phyloP scores from a whole-genome alignment of 306 rosid species.

The Casuarina equisetifolia region DNA sequence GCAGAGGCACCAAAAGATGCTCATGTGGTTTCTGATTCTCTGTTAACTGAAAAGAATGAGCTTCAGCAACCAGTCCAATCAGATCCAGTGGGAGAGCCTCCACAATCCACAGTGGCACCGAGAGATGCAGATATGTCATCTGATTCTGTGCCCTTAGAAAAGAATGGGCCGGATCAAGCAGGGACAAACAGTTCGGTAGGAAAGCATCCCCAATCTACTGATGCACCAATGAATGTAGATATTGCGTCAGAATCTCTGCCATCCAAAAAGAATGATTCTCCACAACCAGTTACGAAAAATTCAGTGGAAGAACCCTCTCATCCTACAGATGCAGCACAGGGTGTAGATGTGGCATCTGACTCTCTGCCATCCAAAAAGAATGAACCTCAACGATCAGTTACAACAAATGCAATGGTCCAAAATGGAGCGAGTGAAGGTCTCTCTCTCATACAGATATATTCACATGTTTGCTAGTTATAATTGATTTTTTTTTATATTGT shows the following conservation, averaged over 20 bases:
- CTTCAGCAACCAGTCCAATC: constrained; percentile 38
- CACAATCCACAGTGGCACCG: constrained; percentile 36
- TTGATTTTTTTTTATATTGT: neutral
- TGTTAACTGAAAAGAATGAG: constrained; percentile 44
- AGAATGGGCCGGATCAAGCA: constrained; percentile 22
- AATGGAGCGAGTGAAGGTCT: constrained; percentile 46
- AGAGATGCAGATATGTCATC: constrained; percentile 34
- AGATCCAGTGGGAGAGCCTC: constrained; percentile 34
- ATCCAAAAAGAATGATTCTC: constrained; percentile 32
- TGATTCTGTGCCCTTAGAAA: constrained; percentile 34
- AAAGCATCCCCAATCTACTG: constrained; percentile 38
- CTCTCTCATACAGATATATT: constrained; percentile 4
- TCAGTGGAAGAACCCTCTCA: constrained; percentile 26
- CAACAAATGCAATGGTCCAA: constrained; percentile 39
- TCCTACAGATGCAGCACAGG: constrained; percentile 33
- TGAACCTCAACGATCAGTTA: constrained; percentile 42
- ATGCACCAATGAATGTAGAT: constrained; percentile 47
- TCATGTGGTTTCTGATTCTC: constrained; percentile 37
- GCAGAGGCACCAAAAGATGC: constrained; percentile 37
- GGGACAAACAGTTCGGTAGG: constrained; percentile 30
- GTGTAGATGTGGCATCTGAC: constrained; percentile 34
- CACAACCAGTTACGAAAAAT: constrained; percentile 25
- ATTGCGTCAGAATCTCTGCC: constrained; percentile 40
- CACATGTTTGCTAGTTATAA: neutral
- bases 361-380: constrained; percentile 34